phyloP scores from a whole-genome alignment of 768 basidiomycete genomes.

The Lactifluus piperatus region DNA sequence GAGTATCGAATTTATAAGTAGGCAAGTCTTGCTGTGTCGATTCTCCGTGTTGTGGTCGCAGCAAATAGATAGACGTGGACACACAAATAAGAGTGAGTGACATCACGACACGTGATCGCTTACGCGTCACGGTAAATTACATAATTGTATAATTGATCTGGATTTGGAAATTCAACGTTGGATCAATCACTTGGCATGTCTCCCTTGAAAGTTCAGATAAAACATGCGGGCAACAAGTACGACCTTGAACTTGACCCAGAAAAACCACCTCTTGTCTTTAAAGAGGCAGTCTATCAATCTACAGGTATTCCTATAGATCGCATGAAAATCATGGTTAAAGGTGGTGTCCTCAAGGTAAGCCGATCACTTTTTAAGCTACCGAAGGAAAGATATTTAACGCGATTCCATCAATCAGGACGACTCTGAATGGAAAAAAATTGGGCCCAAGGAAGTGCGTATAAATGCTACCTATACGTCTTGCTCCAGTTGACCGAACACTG shows the following conservation, averaged over 20 bases:
- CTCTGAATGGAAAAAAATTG: conserved; percentile 76
- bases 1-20: background rate
- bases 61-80: background rate
- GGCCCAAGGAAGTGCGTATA: conserved; percentile 61
- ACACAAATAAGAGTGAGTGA: background rate
- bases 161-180: too few relatives aligned
- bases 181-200: conserved; percentile 48
- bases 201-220: conserved; percentile 69
- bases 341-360: conserved; percentile 78
- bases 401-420: conserved; percentile 58
- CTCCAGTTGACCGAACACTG: background rate
- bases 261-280: conserved; percentile 64
- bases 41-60: background rate
- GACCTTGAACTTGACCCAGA: conserved; percentile 65
- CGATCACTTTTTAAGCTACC: background rate
- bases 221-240: conserved; percentile 80
- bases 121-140: conserved; percentile 5
- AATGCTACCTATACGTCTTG: background rate
- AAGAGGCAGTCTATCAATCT: conserved; percentile 66
- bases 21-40: background rate
- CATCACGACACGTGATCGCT: conserved; percentile 15
- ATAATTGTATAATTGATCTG: too few relatives aligned
- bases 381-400: background rate
- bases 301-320: conserved; percentile 86
- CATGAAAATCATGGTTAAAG: conserved; percentile 98